Base-by-base conservation (phyloP, 2,329 filamentous ascomycete genomes). In the Aspergillus aculeatus region DNA sequence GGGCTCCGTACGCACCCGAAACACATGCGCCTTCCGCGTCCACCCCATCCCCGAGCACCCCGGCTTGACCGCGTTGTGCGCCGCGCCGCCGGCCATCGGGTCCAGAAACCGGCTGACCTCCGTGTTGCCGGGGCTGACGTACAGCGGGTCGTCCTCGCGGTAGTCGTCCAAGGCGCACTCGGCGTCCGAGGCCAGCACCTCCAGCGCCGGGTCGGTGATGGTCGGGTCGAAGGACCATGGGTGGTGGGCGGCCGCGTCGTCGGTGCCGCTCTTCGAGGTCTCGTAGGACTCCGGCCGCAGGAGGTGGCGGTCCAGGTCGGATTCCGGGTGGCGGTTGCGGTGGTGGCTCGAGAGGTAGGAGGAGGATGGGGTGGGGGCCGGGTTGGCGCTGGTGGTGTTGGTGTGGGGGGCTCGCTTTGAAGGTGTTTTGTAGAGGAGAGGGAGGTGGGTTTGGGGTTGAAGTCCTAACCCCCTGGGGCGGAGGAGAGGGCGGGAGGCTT, bases 241-340 rank as follows among this genome's bases (percentile, higher is more conserved):
- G 60, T 71, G 68, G 3, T 59, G 60, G 1, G 62, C 69, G 9
- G 70, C 67, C 54, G 68, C 69, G 24, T 69, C 68, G 35, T 71
- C 69, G 11, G 68, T 65, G n/a, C 69, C 69, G 10, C 62, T 65
- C 49, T 68, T 62, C 26, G 66, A 66, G 7, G 62, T 69, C 21
- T 71, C 69, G 4, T 54, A 47, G 21, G 63, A 57, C 29, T 64
- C 62, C 0, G 67, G 66, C 31, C 63, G 62, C 16, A 70, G 63
- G 16, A 60, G 59, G 24, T 63, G 59, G 24, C 68, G 56, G 41
- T 69, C 67, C 12, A 59, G 56, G 16, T 60, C 58, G 19, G 52
- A 54, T 12, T 47, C 52, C 2, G n/a, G 52, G 24, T 47, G 35
- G 26, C 23, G n/a, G 19, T 54, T 14, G 16, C 21, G 26, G 52